A percentile compares a stretch with the other conserved stretches of the same genome.
phyloP scores from a whole-genome alignment of 2,329 filamentous ascomycete species.

The Colletotrichum endophyticum region DNA sequence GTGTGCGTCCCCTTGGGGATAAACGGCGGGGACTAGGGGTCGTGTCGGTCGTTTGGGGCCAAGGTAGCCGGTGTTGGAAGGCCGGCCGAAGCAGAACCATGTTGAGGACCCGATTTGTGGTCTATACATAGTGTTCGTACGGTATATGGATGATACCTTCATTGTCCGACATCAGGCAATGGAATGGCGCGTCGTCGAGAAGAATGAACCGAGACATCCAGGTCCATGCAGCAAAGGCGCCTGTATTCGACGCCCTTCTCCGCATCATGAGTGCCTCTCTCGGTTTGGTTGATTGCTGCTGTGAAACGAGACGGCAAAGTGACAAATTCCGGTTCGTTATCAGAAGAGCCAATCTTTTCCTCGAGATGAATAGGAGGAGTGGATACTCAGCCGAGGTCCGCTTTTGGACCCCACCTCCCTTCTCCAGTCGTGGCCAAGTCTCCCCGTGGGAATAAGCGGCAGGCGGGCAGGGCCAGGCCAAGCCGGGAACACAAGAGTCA shows the following conservation, averaged over 20 bases:
- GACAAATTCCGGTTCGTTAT: neutral
- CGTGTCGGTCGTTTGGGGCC: neutral
- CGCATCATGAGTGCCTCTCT: neutral
- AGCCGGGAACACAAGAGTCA: neutral
- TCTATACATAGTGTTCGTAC: neutral
- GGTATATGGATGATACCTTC: neutral
- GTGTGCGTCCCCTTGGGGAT: neutral
- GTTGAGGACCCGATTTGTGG: neutral
- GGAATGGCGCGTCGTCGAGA: neutral
- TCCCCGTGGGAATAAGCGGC: neutral
- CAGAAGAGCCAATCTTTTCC: neutral
- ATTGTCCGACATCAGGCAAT: neutral
- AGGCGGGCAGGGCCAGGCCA: neutral
- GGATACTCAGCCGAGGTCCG: constrained; percentile 11
- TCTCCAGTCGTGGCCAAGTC: neutral
- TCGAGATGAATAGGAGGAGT: constrained; percentile 5
- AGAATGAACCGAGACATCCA: neutral
- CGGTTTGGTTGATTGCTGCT: neutral
- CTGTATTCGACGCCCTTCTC: neutral
- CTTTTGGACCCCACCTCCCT: neutral
- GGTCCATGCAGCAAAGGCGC: neutral
- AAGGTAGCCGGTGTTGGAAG: neutral
- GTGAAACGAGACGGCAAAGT: neutral
- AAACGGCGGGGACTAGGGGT: neutral
- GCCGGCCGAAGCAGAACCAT: neutral